Base-by-base conservation (phyloP, 768 basidiomycete genomes). In the Mrakia hoshinonis region DNA sequence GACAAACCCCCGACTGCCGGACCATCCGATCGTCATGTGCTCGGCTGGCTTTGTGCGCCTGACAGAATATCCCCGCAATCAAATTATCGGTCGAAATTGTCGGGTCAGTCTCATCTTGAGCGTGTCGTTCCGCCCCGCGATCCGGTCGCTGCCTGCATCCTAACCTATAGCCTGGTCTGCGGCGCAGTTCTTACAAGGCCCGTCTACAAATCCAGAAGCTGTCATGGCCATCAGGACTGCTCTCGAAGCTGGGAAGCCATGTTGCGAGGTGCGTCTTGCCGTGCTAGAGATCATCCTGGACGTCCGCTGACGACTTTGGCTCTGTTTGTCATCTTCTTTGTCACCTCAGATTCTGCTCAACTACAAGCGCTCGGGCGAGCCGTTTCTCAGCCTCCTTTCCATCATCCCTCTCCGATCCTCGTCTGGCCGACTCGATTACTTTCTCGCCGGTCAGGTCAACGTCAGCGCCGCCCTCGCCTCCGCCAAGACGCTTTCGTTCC, bases 21-120 rank as follows among this genome's bases (percentile, higher is more conserved):
- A 61, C 36, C 58, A 61, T 61, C 58, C 58, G 58, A 61, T 61
- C 36, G 58, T 61, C 31, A 61, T 61, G 58, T 61, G 58, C n/a
- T 61, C 58, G 58, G 36, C 58, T 31, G 58, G 58, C 1, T 61
- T 61, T 22, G 58, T 61, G 6, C 58, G 58, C n/a, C 58, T 61
- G 34, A 61, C 58, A 9, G 58, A 61, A 31, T 61, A 61, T 22
- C 58, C 58, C 10, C 58, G 58, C 31, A 61, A 61, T 15, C 58
- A 61, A 20, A 61, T 61, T 31, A 20, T 61, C 34, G 58, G 58
- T 61, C 58, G 58, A n/a, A 61, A 61, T 31, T 61, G 58, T 20
- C 58, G 58, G 3, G 54, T 51, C 2, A 1, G 15, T 51, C 20
- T 51, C 20, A 6, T 2, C n/a, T n/a, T n/a, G n/a, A n/a, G n/a